These are phyloP conservation scores for Phytophthora syringae DNA, from an alignment of 352 stramenopile genomes.

Conservation along the genomic window DNA sequence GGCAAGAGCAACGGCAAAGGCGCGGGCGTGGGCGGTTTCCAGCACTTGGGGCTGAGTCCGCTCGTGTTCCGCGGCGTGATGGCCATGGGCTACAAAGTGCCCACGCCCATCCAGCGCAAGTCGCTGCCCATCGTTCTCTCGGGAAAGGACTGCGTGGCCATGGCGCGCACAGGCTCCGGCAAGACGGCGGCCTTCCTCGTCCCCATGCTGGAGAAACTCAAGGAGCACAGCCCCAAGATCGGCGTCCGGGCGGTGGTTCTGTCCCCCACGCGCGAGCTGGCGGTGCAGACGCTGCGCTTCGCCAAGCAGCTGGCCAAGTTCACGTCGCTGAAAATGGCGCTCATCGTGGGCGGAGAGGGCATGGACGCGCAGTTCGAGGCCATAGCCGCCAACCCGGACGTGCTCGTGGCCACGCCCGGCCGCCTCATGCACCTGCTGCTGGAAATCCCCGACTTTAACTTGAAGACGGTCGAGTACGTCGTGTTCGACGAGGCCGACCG, in stretches of 20 bases:
- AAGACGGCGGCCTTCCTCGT: constrained; percentile 99
- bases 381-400: constrained; percentile 93
- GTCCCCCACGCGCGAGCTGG: constrained; percentile 98
- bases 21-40: constrained; percentile 80
- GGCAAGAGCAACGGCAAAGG: constrained; percentile 86
- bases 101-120: constrained; percentile 99
- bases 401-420: constrained; percentile 95
- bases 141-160: constrained; percentile 97
- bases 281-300: constrained; percentile 96
- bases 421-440: constrained; percentile 95
- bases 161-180: constrained; percentile 97
- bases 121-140: constrained; percentile 96
- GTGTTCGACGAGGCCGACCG: constrained; percentile 99
- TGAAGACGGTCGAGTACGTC: constrained; percentile 92
- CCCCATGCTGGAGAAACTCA: constrained; percentile 97
- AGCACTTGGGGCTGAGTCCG: constrained; percentile 84
- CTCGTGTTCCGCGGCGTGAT: constrained; percentile 88
- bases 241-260: constrained; percentile 92
- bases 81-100: constrained; percentile 96
- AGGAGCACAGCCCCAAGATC: constrained; percentile 92
- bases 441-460: constrained; percentile 94
- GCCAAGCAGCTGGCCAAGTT: constrained; percentile 92
- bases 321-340: constrained; percentile 89
- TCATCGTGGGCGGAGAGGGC: constrained; percentile 97
- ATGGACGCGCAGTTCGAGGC: constrained; percentile 99